These are phyloP conservation scores for Penicillium coffeae DNA, from an alignment of 495 filamentous ascomycete genomes.

Conservation along the genomic window DNA sequence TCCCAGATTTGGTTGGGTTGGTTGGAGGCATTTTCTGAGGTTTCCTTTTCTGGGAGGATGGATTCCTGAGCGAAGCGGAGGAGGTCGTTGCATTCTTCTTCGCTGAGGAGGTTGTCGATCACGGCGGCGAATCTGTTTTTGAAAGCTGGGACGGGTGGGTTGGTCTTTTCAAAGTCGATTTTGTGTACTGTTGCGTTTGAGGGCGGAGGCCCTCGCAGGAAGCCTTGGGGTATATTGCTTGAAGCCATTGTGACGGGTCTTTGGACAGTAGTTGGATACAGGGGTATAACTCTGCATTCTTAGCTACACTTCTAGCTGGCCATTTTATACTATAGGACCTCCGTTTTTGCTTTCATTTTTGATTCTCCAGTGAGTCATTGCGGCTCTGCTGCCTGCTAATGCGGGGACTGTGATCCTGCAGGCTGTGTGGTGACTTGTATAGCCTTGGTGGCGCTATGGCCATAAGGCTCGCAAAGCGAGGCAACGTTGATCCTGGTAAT, in stretches of 20 bases:
- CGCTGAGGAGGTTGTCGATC: constrained; percentile 60
- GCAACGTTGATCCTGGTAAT: too few relatives aligned
- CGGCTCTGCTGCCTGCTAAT: neutral
- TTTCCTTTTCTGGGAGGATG: too few relatives aligned
- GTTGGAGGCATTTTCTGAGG: neutral
- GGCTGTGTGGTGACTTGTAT: too few relatives aligned
- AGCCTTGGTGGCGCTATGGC: neutral
- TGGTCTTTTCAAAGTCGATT: constrained; percentile 52
- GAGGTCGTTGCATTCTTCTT: constrained; percentile 56
- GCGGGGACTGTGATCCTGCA: too few relatives aligned
- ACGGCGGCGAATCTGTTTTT: constrained; percentile 54
- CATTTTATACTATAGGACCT: too few relatives aligned
- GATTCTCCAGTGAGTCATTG: neutral
- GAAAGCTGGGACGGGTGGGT: constrained; percentile 50
- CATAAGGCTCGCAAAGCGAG: too few relatives aligned
- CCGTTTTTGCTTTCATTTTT: neutral
- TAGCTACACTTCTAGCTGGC: too few relatives aligned
- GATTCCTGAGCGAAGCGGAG: constrained; percentile 52
- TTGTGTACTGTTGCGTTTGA: constrained; percentile 19
- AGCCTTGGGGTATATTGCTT: constrained; percentile 11
- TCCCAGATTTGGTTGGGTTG: constrained; percentile 26
- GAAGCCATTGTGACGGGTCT: constrained; percentile 7
- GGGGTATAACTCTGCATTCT: too few relatives aligned
- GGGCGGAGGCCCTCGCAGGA: constrained; percentile 15
- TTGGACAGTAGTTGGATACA: too few relatives aligned